phyloP scores from a whole-genome alignment of 1,139 yeast genomes.

The Taphrina populina region DNA sequence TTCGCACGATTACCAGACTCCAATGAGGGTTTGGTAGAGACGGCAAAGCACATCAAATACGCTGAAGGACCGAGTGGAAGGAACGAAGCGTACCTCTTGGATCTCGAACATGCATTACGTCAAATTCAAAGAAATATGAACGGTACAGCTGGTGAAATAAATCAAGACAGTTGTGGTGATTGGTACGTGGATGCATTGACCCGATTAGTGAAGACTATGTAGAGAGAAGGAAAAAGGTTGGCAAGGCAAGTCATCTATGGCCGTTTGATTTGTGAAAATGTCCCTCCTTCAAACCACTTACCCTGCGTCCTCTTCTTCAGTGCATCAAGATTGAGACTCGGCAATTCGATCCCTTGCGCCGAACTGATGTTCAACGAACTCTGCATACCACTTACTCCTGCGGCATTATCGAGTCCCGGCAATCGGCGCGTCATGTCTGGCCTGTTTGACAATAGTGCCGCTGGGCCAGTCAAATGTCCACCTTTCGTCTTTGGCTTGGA shows the following conservation, averaged over 20 bases:
- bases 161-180: background rate
- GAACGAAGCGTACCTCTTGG: conserved; percentile 65
- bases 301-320: conserved; percentile 33
- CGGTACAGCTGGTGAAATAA: background rate
- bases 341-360: conserved; percentile 44
- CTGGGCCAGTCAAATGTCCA: conserved; percentile 29
- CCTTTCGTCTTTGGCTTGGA: conserved; percentile 41
- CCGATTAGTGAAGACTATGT: conserved; percentile 3
- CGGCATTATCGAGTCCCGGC: conserved; percentile 17
- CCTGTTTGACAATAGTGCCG: conserved; percentile 19
- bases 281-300: conserved; percentile 45
- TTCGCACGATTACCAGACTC: conserved; percentile 75
- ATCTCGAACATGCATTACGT: background rate
- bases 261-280: conserved; percentile 41
- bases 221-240: no score
- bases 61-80: conserved; percentile 79
- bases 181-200: conserved; percentile 5
- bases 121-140: background rate
- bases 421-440: conserved; percentile 1
- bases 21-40: conserved; percentile 45
- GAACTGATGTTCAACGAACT: conserved; percentile 44
- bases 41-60: conserved; percentile 60
- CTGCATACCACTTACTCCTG: conserved; percentile 42
- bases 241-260: no score
- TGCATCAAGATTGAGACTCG: conserved; percentile 37